phyloP scores from a whole-genome alignment of 768 basidiomycete genomes.

The Mycena pura region DNA sequence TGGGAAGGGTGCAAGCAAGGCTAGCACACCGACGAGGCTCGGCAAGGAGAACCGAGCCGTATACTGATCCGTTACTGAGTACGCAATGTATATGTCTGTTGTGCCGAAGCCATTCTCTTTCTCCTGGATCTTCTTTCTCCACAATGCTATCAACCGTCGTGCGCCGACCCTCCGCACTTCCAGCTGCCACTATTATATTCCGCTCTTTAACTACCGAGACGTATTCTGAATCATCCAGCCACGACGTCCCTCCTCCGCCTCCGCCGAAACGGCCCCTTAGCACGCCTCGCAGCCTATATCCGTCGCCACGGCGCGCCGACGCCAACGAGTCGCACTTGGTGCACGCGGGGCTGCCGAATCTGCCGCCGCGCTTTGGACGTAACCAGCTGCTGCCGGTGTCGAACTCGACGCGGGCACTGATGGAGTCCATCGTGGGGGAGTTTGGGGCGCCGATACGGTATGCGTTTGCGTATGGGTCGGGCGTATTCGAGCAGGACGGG shows the following conservation, averaged over 20 bases:
- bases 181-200: slow-evolving; percentile 34
- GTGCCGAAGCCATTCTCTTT: too few relatives aligned
- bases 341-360: slow-evolving; percentile 51
- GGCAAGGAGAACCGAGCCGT: slow-evolving; percentile 31
- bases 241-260: slow-evolving; percentile 43
- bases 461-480: slow-evolving; percentile 97
- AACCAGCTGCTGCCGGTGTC: slow-evolving; percentile 85
- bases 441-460: slow-evolving; percentile 94
- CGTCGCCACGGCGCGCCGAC: slow-evolving; percentile 52
- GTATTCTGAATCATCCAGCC: slow-evolving; percentile 38
- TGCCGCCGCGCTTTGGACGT: slow-evolving; percentile 77
- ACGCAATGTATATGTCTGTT: too few relatives aligned
- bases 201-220: slow-evolving; percentile 55
- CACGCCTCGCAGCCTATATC: slow-evolving; percentile 50
- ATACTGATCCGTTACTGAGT: too few relatives aligned
- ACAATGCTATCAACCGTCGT: slow-evolving; percentile 31
- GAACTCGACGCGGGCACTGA: slow-evolving; percentile 77
- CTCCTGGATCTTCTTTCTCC: slow-evolving; percentile 3
- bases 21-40: too few relatives aligned
- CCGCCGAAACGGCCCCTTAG: slow-evolving; percentile 38
- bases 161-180: slow-evolving; percentile 15
- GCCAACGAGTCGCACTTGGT: too few relatives aligned
- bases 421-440: slow-evolving; percentile 78
- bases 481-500: slow-evolving; percentile 93
- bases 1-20: slow-evolving; percentile 26